Evolutionary conservation across 2,329 filamentous ascomycete species (phyloP), one percentile per base, ranked within the genome.

Genomic region (Fusarium brevicatenulatum): DNA sequence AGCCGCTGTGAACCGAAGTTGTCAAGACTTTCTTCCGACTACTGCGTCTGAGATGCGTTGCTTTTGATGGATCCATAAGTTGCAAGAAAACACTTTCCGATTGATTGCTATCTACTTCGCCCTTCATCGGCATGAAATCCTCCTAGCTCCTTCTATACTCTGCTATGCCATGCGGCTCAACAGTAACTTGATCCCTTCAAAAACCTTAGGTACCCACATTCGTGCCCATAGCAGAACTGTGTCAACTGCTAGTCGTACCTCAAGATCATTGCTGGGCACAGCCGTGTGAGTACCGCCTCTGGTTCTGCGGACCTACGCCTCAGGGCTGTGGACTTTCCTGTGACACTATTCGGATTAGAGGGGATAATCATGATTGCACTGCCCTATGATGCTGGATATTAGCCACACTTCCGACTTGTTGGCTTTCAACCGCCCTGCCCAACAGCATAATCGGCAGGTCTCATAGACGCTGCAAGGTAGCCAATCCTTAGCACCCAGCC

Each of bases 141-240:
- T 34, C 34, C 13, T 32, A 44, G 36, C n/a, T 28, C 46, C 32
- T 66, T 72, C 63, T 72, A 72, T 72, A 73, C 36, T 61, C 19
- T 18, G 34, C 23, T 12, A n/a, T 18, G 40, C 8, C 39, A 37
- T 72, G 70, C 59, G 70, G 69, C 69, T 72, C 65, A 72, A 66
- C 28, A 32, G 25, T 19, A n/a, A 28, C 28, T 36, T n/a, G n/a
- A 25, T 39, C 39, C 50, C 15, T 30, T 46, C 36, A 23, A 28
- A 23, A 39, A 39, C 21, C 21, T 72, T 54, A n/a, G 70, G 70
- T 63, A 44, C 32, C 61, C 25, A 32, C n/a, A 43, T 59, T 66
- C 32, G 21, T 72, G 55, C 69, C 69, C 40, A 70, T 39, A 49
- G 19, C 11, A 39, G 19, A 11, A 36, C 37, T 42, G 16, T 42